A percentile compares a stretch with the other conserved stretches of the same genome.
Evolutionary conservation across 257 asterid genomes (phyloP).

Genomic region (Echites panduratus): DNA sequence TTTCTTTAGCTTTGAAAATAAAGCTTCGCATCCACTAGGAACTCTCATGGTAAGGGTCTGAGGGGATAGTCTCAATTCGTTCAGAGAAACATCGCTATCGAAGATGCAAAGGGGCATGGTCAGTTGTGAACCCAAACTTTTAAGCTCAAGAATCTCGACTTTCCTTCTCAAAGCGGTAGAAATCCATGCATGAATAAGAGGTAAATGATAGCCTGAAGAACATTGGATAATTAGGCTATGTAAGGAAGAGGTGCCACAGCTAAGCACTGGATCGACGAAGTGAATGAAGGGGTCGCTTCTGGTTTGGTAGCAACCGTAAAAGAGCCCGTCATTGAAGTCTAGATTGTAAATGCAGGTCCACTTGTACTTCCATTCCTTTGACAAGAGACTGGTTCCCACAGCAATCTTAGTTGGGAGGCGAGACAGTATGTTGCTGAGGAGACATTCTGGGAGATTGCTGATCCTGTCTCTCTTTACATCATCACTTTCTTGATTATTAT

Average conservation of each 20-base stretch:
- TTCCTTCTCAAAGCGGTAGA: neutral
- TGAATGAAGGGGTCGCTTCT: neutral
- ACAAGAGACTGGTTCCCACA: neutral
- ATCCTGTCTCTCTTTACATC: neutral
- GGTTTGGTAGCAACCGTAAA: rapidly evolving
- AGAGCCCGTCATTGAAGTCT: neutral
- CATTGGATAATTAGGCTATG: neutral
- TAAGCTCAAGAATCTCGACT: neutral
- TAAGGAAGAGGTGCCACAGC: neutral
- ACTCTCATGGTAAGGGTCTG: too few relatives aligned
- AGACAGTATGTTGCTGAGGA: neutral
- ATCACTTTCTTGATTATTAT: neutral
- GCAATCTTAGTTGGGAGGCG: neutral
- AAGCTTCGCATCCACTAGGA: too few relatives aligned
- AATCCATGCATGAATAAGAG: neutral
- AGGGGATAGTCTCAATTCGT: too few relatives aligned
- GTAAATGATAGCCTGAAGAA: neutral
- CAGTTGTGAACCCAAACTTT: neutral
- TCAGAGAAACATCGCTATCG: too few relatives aligned
- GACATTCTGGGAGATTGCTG: neutral
- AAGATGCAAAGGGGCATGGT: neutral
- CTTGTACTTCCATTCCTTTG: neutral
- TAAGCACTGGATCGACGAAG: neutral
- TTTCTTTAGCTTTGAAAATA: too few relatives aligned
- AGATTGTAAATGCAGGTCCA: neutral